These are phyloP conservation scores for Pilobolus umbonatus DNA, from an alignment of 192 early-diverging fungal species.

Conservation along the genomic window DNA sequence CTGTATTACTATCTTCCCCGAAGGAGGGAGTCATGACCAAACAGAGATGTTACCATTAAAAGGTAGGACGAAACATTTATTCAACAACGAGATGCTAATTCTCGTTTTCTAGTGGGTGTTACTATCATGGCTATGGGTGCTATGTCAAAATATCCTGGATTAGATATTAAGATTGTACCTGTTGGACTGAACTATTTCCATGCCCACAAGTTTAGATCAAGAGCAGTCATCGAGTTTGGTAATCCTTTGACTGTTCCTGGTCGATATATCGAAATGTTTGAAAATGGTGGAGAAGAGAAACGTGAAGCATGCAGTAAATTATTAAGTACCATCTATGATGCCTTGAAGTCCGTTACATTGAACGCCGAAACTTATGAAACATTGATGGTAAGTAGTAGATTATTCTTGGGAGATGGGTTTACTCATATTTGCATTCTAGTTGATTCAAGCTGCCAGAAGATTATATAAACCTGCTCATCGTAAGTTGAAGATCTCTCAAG, in stretches of 20 bases:
- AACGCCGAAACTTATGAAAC: constrained; percentile 92
- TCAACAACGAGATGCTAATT: neutral
- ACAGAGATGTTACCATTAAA: constrained; percentile 94
- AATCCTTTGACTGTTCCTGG: constrained; percentile 73
- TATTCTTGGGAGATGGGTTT: neutral
- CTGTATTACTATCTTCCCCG: constrained; percentile 96
- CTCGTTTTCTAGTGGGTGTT: constrained; percentile 52
- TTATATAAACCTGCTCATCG: constrained; percentile 87
- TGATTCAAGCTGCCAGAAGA: constrained; percentile 89
- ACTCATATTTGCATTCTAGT: constrained; percentile 29
- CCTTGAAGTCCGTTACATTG: constrained; percentile 82
- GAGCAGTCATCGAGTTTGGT: constrained; percentile 96
- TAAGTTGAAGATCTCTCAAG: constrained; percentile 78
- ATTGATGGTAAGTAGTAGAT: constrained; percentile 58
- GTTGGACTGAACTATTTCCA: constrained; percentile 88
- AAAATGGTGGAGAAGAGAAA: constrained; percentile 73
- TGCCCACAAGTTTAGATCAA: constrained; percentile 87
- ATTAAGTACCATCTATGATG: constrained; percentile 70
- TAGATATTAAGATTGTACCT: constrained; percentile 92
- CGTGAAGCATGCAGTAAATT: constrained; percentile 75
- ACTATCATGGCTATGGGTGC: constrained; percentile 86
- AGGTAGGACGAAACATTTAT: constrained; percentile 36
- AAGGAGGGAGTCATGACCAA: constrained; percentile 96
- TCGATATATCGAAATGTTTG: constrained; percentile 82
- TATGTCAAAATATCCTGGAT: constrained; percentile 73